Evolutionary conservation across 1,139 yeast genomes (phyloP).

Genomic region (Geotrichum histeridarum): DNA sequence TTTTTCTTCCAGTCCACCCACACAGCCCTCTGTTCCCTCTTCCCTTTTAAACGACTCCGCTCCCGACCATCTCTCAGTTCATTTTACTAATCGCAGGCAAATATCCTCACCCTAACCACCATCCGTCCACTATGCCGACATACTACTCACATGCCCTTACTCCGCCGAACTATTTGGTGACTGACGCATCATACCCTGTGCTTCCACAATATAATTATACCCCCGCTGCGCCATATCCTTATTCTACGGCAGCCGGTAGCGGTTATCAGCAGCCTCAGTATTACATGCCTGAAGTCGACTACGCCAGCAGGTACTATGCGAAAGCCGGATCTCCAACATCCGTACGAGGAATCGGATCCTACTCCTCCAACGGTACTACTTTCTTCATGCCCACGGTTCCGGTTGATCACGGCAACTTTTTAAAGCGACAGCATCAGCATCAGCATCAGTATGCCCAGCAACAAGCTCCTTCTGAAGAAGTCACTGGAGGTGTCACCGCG

Average conservation of each 20-base stretch:
- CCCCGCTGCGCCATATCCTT: conserved; percentile 5
- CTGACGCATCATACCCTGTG: conserved; percentile 7
- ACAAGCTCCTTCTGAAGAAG: conserved; percentile 25
- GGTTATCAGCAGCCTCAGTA: conserved; percentile 18
- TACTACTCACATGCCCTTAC: conserved; percentile 25
- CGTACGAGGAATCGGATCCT: conserved; percentile 19
- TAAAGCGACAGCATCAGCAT: conserved; percentile 19
- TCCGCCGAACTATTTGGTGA: conserved; percentile 25
- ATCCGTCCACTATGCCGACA: neutral
- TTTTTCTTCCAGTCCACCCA: neutral
- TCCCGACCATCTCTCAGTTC: neutral
- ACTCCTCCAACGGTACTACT: conserved; percentile 29
- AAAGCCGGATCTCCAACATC: conserved; percentile 11
- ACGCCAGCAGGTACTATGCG: conserved; percentile 6
- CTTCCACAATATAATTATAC: conserved; percentile 1
- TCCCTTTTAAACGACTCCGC: neutral
- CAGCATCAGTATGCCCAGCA: conserved; percentile 23
- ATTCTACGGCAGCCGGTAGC: conserved; percentile 5
- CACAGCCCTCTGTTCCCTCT: neutral
- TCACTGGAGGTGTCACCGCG: conserved; percentile 68
- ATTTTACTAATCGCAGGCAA: neutral
- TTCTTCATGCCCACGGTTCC: conserved; percentile 27
- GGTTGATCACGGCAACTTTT: conserved; percentile 23
- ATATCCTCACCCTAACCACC: neutral
- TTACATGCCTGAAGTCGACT: conserved; percentile 3